A percentile compares a stretch with the other conserved stretches of the same genome.
Conservation (phyloP, 2,329 filamentous ascomycete species). For the Periconia macrospinosa region DNA sequence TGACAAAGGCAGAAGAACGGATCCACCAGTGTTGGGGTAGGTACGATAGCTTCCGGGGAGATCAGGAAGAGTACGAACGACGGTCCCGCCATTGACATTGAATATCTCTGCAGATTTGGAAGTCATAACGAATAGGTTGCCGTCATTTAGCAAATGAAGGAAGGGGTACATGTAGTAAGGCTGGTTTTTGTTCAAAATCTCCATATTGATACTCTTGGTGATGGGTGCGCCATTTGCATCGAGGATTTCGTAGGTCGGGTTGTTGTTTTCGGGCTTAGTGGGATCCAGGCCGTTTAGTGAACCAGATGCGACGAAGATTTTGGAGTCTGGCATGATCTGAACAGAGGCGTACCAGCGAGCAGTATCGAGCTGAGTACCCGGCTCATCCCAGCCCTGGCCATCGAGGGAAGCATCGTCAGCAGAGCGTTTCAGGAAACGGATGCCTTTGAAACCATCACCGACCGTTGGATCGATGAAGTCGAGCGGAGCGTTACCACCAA, state of each 20-base stretch:
- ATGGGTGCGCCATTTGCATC: constrained; percentile 50
- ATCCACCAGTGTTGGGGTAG: constrained; percentile 64
- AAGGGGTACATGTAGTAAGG: constrained; percentile 69
- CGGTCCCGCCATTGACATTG: constrained; percentile 50
- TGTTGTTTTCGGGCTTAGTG: constrained; percentile 59
- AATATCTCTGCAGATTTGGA: constrained; percentile 61
- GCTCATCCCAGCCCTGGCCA: constrained; percentile 58
- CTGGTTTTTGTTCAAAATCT: constrained; percentile 59
- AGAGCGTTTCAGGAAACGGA: constrained; percentile 58
- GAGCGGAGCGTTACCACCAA: constrained; percentile 62
- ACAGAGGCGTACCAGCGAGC: constrained; percentile 64
- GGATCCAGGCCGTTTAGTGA: constrained; percentile 62
- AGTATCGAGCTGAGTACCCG: constrained; percentile 57
- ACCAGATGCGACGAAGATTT: constrained; percentile 62
- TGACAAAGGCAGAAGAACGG: constrained; percentile 58
- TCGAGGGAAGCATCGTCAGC: constrained; percentile 48
- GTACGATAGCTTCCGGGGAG: constrained; percentile 60
- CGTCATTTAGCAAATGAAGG: constrained; percentile 60
- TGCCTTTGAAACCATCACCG: constrained; percentile 59
- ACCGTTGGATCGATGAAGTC: constrained; percentile 60
- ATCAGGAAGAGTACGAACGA: constrained; percentile 53
- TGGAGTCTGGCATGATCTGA: constrained; percentile 61
- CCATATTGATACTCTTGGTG: constrained; percentile 54
- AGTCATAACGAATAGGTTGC: constrained; percentile 59
- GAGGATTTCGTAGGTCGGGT: constrained; percentile 65